phyloP scores from a whole-genome alignment of 2,329 filamentous ascomycete genomes.

The Fusarium newnesense region DNA sequence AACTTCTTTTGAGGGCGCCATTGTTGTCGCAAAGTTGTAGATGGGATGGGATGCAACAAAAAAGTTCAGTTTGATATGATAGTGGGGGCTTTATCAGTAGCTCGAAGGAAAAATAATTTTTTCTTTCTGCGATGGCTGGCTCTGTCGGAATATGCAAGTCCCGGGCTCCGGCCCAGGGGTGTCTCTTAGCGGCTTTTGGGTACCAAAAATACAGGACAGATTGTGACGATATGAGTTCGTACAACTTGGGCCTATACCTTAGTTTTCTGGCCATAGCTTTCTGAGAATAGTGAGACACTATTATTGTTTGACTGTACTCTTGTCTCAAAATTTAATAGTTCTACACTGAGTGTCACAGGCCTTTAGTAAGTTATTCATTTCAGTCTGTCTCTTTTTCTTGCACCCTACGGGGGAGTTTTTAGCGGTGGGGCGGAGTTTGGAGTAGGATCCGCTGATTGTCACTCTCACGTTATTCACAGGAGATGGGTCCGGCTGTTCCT shows the following conservation, averaged over 20 bases:
- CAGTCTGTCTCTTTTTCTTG: neutral
- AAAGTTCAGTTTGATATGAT: conserved; percentile 46
- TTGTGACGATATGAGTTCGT: neutral
- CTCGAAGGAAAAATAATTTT: conserved; percentile 46
- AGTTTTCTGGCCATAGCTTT: neutral
- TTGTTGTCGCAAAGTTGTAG: conserved; percentile 45
- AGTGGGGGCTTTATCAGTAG: conserved; percentile 45
- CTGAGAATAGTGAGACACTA: fast-evolving
- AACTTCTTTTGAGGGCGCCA: conserved; percentile 56
- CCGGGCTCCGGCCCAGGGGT: conserved; percentile 42
- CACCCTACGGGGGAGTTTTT: neutral
- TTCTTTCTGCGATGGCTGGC: conserved; percentile 44
- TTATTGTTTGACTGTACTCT: fast-evolving
- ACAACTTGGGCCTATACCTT: neutral
- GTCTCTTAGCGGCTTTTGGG: neutral
- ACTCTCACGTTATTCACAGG: neutral
- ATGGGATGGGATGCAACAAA: conserved; percentile 31
- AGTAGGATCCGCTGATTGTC: conserved; percentile 22
- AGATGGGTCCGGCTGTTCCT: neutral
- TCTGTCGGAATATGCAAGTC: conserved; percentile 50
- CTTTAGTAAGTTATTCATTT: fast-evolving
- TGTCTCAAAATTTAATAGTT: fast-evolving
- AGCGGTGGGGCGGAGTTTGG: conserved; percentile 21
- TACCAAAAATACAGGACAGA: neutral
- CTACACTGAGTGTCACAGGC: fast-evolving